Percentiles rank a stretch among this genome's conserved stretches.
Evolutionary conservation across 352 stramenopile species (phyloP).

Genomic region (Globisporangium recalcitrans): DNA sequence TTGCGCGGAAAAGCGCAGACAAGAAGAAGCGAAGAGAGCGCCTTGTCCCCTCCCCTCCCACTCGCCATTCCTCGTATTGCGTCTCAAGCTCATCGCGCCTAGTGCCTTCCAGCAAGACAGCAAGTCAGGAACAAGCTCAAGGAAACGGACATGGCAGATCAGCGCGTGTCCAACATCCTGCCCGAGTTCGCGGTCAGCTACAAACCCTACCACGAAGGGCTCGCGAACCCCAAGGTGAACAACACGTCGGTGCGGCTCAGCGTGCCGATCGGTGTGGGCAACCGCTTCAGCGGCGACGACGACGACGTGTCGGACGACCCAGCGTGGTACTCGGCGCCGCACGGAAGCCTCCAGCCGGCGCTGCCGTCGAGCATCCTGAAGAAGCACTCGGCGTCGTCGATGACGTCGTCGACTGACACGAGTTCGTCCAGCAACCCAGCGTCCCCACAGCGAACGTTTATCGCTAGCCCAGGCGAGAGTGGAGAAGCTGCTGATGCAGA

Average conservation of each 20-base stretch:
- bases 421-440: slow-evolving; percentile 6
- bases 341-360: slow-evolving; percentile 48
- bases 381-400: slow-evolving; percentile 37
- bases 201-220: slow-evolving; percentile 47
- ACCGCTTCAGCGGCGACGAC: slow-evolving; percentile 29
- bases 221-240: slow-evolving; percentile 19
- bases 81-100: background rate
- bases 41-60: background rate
- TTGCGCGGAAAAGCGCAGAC: background rate
- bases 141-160: slow-evolving; percentile 1
- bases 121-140: background rate
- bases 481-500: slow-evolving; percentile 2
- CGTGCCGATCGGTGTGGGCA: slow-evolving; percentile 13
- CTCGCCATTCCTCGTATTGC: background rate
- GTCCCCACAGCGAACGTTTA: slow-evolving; percentile 3
- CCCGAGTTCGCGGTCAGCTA: slow-evolving; percentile 20
- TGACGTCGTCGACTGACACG: slow-evolving; percentile 27
- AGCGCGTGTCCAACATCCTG: slow-evolving; percentile 11
- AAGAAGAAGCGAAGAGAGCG: background rate
- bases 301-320: slow-evolving; percentile 68
- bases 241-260: background rate
- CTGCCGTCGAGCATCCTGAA: slow-evolving; percentile 54
- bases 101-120: background rate
- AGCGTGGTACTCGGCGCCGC: slow-evolving; percentile 61
- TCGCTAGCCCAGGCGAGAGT: background rate